A percentile compares a stretch with the other conserved stretches of the same genome.
These are phyloP conservation scores for Trichosanthes cucumerina DNA, from an alignment of 306 rosid genomes.

Conservation along the genomic window DNA sequence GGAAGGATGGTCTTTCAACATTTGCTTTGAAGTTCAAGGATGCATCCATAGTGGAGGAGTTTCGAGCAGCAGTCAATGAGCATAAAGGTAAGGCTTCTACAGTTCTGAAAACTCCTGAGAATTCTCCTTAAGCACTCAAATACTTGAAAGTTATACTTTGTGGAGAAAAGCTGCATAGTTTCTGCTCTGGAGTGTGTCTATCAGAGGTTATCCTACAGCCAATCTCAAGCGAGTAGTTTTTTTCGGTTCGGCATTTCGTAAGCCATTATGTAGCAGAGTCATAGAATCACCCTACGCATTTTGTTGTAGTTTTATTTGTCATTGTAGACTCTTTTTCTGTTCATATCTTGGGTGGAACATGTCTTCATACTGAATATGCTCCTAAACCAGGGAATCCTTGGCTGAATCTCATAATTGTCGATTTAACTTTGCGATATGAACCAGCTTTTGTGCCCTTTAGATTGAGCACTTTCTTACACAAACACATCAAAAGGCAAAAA, in stretches of 20 bases:
- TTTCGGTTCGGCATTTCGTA: constrained; percentile 20
- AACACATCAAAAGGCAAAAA: not conserved
- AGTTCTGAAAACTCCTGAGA: constrained; percentile 57
- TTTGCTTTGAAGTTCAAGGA: constrained; percentile 91
- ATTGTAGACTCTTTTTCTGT: constrained; percentile 18
- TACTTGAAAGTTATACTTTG: constrained; percentile 22
- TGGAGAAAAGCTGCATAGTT: constrained; percentile 4
- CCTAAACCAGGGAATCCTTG: constrained; percentile 13
- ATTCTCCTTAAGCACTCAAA: constrained; percentile 58
- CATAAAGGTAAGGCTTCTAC: constrained; percentile 45
- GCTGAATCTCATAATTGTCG: constrained; percentile 13
- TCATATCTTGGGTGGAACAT: constrained; percentile 14
- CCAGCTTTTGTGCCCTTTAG: not conserved
- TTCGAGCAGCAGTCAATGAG: constrained; percentile 46
- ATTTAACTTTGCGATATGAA: not conserved
- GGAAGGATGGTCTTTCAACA: constrained; percentile 60
- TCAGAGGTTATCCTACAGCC: constrained; percentile 2
- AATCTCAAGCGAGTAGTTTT: constrained; percentile 15
- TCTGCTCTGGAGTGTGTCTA: constrained; percentile 16
- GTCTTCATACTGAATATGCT: not conserved
- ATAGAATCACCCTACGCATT: constrained; percentile 24
- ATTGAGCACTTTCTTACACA: not conserved
- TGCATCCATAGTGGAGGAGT: constrained; percentile 54
- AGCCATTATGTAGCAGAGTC: constrained; percentile 39
- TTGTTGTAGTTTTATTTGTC: constrained; percentile 35